These are phyloP conservation scores for Xylariaceae sp. DNA, from an alignment of 2,329 filamentous ascomycete genomes.

Conservation along the genomic window DNA sequence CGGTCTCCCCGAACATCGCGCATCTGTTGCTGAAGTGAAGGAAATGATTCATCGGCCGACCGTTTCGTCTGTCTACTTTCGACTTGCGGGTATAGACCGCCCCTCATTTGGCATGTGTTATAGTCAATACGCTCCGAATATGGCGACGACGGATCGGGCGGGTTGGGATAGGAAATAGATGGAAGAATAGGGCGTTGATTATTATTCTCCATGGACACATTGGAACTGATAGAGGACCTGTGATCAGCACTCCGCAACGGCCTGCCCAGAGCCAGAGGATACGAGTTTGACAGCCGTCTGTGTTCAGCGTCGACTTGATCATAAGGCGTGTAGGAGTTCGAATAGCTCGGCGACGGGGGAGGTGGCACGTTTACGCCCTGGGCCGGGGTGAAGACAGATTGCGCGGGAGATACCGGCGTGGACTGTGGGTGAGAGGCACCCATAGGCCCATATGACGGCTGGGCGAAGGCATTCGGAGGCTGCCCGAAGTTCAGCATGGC, in stretches of 20 bases:
- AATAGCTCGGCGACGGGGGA: slow-evolving; percentile 16
- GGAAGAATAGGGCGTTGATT: slow-evolving; percentile 22
- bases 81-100: slow-evolving; percentile 18
- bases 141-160: slow-evolving; percentile 18
- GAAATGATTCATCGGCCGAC: slow-evolving; percentile 24
- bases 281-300: slow-evolving; percentile 23
- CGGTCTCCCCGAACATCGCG: slow-evolving; percentile 25
- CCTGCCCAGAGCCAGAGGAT: slow-evolving; percentile 22
- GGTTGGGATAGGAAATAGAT: slow-evolving; percentile 22
- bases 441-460: slow-evolving; percentile 27
- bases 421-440: slow-evolving; percentile 24
- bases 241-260: slow-evolving; percentile 17
- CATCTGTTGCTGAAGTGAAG: slow-evolving; percentile 22
- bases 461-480: slow-evolving; percentile 20
- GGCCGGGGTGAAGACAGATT: slow-evolving; percentile 24
- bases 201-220: slow-evolving; percentile 21
- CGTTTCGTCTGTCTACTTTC: slow-evolving; percentile 25
- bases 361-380: slow-evolving; percentile 10
- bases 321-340: slow-evolving; percentile 20
- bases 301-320: slow-evolving; percentile 24
- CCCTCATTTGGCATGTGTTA: slow-evolving; percentile 18
- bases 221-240: slow-evolving; percentile 24
- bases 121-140: slow-evolving; percentile 22
- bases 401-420: slow-evolving; percentile 29
- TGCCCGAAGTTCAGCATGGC: slow-evolving; percentile 28